Base-by-base conservation (phyloP, 108 stramenopile genomes). In the Craspedostauros australis region DNA sequence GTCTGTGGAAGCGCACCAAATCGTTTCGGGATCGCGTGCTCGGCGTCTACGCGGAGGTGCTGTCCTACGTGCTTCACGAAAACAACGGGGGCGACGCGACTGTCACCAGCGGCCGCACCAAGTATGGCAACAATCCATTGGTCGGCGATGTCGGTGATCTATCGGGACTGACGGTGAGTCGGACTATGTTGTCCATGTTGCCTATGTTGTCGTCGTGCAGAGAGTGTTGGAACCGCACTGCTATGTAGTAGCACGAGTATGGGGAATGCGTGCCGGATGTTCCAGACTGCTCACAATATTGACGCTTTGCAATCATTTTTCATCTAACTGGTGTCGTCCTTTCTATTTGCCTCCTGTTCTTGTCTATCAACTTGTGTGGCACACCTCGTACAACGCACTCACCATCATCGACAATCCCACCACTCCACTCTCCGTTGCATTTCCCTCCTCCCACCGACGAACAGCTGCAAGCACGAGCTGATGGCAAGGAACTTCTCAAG, bases 61-160 rank as follows among this genome's bases (percentile, higher is more conserved):
- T 92, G 50, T 55, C 51, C 20, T 70, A 75, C 49, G 39, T 82
- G 4, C 68, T 68, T 1, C 32, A 73, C 16, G 68, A 82, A 40
- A 39, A 50, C 16, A 70, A 72, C 15, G 48, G 57, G n/a, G 39
- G 67, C 60, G 9, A 24, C 54, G 33, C 36, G n/a, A n/a, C n/a
- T n/a, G n/a, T n/a, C n/a, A n/a, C n/a, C n/a, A n/a, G n/a, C 38
- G 62, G 64, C 31, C 48, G 67, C 14, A 78, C 73, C 39, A 69
- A 68, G 34, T 79, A 72, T 60, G 82, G 80, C 26, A 92, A 86
- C 62, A 88, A 88, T 79, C 59, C 50, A 20, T 42, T 92, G 15
- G 20, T 52, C 27, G 86, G 90, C 29, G 86, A 88, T 36, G 58
- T 92, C 59, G 90, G 90, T 9, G 73, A 87, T 50, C 66, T 90